A percentile compares a stretch with the other conserved stretches of the same genome.
Evolutionary conservation across 768 basidiomycete species (phyloP).

Genomic region (Suillus subluteus): DNA sequence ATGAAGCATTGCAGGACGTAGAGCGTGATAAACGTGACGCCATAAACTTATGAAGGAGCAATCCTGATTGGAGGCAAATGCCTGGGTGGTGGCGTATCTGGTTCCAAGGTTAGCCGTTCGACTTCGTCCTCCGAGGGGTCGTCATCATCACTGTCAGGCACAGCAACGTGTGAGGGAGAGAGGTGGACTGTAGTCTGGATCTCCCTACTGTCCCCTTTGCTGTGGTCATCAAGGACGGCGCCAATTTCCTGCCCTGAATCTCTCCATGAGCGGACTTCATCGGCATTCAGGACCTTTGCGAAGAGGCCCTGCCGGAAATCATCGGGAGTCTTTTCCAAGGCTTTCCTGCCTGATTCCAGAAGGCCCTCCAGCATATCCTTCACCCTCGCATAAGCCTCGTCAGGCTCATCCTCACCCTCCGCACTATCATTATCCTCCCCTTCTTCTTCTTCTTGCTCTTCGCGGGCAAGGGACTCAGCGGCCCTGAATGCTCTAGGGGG

Average conservation of each 20-base stretch:
- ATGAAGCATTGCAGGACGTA: conserved; percentile 16
- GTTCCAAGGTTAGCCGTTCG: conserved; percentile 24
- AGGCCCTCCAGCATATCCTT: conserved; percentile 66
- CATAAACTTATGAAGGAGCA: conserved; percentile 31
- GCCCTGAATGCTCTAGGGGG: conserved; percentile 66
- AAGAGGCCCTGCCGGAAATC: conserved; percentile 54
- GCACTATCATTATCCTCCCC: conserved; percentile 47
- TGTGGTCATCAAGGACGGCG: conserved; percentile 16
- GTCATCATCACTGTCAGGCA: conserved; percentile 21
- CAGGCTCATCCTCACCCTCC: conserved; percentile 45
- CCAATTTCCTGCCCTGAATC: conserved; percentile 34
- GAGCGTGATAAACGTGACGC: conserved; percentile 10
- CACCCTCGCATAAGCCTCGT: conserved; percentile 66
- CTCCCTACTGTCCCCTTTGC: conserved; percentile 21
- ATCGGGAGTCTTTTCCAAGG: conserved; percentile 59
- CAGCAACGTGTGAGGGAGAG: conserved; percentile 24
- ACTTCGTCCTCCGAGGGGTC: conserved; percentile 32
- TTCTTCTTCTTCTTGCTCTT: conserved; percentile 40
- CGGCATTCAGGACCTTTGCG: conserved; percentile 72
- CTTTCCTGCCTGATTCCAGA: conserved; percentile 57
- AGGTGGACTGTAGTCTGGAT: conserved; percentile 22
- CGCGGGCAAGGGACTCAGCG: conserved; percentile 51
- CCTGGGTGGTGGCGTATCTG: conserved; percentile 19
- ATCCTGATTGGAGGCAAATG: conserved; percentile 47
- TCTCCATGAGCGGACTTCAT: conserved; percentile 70